phyloP scores from a whole-genome alignment of 768 basidiomycete genomes.

The Boletus insuetus region DNA sequence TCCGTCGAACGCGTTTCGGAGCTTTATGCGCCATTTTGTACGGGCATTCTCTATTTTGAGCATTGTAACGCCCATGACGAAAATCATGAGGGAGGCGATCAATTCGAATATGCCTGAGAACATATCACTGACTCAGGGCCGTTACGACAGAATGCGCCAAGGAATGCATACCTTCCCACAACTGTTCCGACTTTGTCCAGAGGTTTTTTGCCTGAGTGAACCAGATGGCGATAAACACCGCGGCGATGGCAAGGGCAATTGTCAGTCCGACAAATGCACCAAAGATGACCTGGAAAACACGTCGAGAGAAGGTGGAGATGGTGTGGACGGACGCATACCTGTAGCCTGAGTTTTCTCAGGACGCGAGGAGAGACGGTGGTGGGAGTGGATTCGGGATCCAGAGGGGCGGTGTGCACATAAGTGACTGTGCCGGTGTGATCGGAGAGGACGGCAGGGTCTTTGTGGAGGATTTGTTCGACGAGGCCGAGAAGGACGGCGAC shows the following conservation, averaged over 20 bases:
- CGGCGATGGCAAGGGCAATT: conserved; percentile 79
- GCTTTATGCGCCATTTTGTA: conserved; percentile 90
- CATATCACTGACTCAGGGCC: background rate
- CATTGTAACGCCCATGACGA: conserved; percentile 92
- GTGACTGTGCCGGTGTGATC: no score
- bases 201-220: conserved; percentile 87
- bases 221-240: conserved; percentile 92
- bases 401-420: background rate
- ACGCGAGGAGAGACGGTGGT: conserved; percentile 38
- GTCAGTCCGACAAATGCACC: conserved; percentile 72
- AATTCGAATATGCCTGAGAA: conserved; percentile 62
- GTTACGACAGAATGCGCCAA: background rate
- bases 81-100: conserved; percentile 78
- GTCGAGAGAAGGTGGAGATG: background rate
- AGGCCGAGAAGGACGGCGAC: conserved; percentile 88
- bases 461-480: conserved; percentile 74
- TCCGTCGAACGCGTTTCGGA: conserved; percentile 71
- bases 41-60: conserved; percentile 93
- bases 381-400: conserved; percentile 24
- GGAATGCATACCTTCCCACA: conserved; percentile 79
- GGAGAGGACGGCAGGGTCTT: background rate
- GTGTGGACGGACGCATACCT: conserved; percentile 36
- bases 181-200: conserved; percentile 78
- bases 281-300: conserved; percentile 57
- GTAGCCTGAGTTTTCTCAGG: conserved; percentile 67